Percentiles rank a stretch among this genome's conserved stretches.
Conservation (phyloP, 1,284 basidiomycete species). For the Tilletia setariae region DNA sequence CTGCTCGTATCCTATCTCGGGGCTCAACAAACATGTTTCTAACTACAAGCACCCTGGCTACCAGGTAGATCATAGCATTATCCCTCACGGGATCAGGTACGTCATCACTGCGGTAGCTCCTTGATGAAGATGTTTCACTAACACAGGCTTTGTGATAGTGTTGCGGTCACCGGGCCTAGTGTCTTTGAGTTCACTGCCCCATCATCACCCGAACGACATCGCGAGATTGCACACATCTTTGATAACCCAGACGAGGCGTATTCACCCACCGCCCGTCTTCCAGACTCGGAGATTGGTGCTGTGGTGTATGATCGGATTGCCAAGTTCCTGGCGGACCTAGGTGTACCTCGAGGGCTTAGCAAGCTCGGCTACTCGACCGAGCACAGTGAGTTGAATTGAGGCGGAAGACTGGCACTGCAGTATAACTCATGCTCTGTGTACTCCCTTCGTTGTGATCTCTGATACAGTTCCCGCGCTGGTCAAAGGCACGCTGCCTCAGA, state of each 20-base stretch:
- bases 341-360: constrained; percentile 81
- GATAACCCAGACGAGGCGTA: constrained; percentile 54
- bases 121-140: background rate
- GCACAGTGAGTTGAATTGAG: constrained; percentile 27
- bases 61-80: constrained; percentile 73
- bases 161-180: constrained; percentile 35
- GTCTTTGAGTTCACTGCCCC: constrained; percentile 52
- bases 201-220: constrained; percentile 78
- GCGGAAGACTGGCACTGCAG: background rate
- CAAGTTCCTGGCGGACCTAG: constrained; percentile 79
- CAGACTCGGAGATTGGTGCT: constrained; percentile 75
- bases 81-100: constrained; percentile 65
- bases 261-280: constrained; percentile 61
- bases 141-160: constrained; percentile 17
- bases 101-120: too few species aligned
- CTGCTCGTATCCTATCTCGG: constrained; percentile 55
- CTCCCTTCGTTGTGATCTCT: background rate
- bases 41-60: constrained; percentile 64
- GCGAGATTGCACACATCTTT: constrained; percentile 83
- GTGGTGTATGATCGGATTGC: constrained; percentile 85
- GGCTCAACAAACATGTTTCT: constrained; percentile 78
- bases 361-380: constrained; percentile 71
- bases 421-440: too few species aligned
- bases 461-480: constrained; percentile 62
- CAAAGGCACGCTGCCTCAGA: constrained; percentile 80